Evolutionary conservation across 2,329 filamentous ascomycete genomes (phyloP).

Genomic region (Huntiella omanensis): DNA sequence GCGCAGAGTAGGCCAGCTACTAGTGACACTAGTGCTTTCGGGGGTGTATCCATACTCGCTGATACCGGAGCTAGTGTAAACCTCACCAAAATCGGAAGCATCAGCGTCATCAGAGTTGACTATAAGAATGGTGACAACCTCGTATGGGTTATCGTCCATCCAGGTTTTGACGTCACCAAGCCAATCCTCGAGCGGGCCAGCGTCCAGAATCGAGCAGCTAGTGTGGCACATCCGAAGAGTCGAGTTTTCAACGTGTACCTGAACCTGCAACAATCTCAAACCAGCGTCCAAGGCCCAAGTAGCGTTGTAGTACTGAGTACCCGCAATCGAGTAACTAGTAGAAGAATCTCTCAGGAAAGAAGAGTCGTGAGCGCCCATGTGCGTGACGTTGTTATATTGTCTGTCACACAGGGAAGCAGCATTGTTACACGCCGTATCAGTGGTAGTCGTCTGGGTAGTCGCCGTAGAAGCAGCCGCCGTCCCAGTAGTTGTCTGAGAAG

Average conservation of each 20-base stretch:
- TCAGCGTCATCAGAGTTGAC: slow-evolving; percentile 48
- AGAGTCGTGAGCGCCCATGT: slow-evolving; percentile 60
- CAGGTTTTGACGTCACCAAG: slow-evolving; percentile 44
- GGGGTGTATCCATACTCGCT: slow-evolving; percentile 41
- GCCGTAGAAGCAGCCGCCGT: slow-evolving; percentile 1
- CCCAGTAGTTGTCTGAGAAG: slow-evolving; percentile 8
- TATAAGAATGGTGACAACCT: slow-evolving; percentile 56
- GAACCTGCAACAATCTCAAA: slow-evolving; percentile 50
- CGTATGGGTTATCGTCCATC: slow-evolving; percentile 51
- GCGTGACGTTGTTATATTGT: slow-evolving; percentile 56
- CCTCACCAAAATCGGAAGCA: slow-evolving; percentile 32
- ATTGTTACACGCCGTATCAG: slow-evolving; percentile 51
- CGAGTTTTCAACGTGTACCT: slow-evolving; percentile 30
- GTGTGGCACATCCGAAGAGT: slow-evolving; percentile 54
- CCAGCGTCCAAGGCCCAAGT: slow-evolving; percentile 52
- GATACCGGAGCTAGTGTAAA: slow-evolving; percentile 40
- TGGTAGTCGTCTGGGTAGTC: slow-evolving; percentile 13
- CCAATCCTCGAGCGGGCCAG: slow-evolving; percentile 46
- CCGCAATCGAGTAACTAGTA: slow-evolving; percentile 42
- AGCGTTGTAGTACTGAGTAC: slow-evolving; percentile 58
- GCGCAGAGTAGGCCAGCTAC: slow-evolving; percentile 53
- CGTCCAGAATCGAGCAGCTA: slow-evolving; percentile 47
- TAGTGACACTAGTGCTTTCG: slow-evolving; percentile 21
- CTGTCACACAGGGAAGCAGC: slow-evolving; percentile 53
- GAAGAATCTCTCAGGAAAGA: slow-evolving; percentile 48